phyloP scores from a whole-genome alignment of 1,284 basidiomycete genomes.

The Athelia sp. region DNA sequence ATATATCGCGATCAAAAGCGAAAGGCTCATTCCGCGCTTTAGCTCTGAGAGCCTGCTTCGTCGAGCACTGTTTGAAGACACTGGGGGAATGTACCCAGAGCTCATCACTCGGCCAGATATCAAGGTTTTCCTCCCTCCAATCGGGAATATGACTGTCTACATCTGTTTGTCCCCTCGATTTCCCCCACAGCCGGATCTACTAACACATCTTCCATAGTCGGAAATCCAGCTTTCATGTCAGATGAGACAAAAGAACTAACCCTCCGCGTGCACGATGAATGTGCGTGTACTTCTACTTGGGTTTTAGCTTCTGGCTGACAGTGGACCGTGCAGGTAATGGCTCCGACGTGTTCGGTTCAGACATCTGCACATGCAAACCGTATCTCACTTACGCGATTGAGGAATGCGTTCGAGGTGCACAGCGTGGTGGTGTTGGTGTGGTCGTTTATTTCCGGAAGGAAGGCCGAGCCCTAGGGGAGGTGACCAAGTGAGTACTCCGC shows the following conservation, averaged over 20 bases:
- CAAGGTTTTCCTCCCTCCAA: constrained; percentile 94
- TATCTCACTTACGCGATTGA: constrained; percentile 93
- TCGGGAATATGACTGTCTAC: constrained; percentile 89
- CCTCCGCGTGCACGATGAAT: constrained; percentile 92
- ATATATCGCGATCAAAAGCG: background rate
- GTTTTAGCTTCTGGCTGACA: too few species aligned
- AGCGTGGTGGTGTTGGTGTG: constrained; percentile 87
- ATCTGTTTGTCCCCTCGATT: constrained; percentile 43
- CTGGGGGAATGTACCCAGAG: constrained; percentile 95
- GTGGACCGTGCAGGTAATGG: constrained; percentile 59
- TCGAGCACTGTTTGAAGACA: constrained; percentile 90
- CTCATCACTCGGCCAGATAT: constrained; percentile 93
- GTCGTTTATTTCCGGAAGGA: constrained; percentile 96
- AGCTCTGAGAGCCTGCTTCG: constrained; percentile 83
- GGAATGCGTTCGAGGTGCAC: constrained; percentile 85
- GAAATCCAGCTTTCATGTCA: constrained; percentile 72
- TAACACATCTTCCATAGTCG: constrained; percentile 45
- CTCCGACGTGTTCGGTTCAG: constrained; percentile 86
- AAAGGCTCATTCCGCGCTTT: constrained; percentile 7
- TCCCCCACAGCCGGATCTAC: background rate
- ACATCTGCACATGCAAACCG: constrained; percentile 94
- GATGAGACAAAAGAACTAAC: constrained; percentile 86
- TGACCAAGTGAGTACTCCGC: constrained; percentile 65
- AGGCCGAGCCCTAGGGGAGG: constrained; percentile 89
- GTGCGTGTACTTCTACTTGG: constrained; percentile 45